Evolutionary conservation across 2,329 filamentous ascomycete genomes (phyloP), one percentile per base, ranked within the genome.

Genomic region (Sordariomycetes sp.): DNA sequence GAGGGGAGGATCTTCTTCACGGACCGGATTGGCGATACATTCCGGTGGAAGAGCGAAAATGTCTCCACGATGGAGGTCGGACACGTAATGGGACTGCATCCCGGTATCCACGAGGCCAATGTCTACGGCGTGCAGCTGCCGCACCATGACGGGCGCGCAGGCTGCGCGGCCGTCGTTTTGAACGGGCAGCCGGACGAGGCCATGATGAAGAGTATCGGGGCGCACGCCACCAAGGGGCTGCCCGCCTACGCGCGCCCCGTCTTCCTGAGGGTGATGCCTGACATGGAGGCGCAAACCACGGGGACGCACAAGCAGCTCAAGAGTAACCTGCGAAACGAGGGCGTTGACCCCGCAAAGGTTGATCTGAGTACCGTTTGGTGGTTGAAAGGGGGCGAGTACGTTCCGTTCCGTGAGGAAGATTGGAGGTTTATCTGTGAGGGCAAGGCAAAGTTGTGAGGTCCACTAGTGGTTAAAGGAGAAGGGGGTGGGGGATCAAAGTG

Each of bases 281-380:
- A 79, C 28, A 70, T 78, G 52, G 81, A 86, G 64, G 45, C 10
- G 5, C 5, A 22, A 8, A 77, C 82, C 1, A 95, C 90, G 4
- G 89, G 90, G 0, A 96, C 90, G 53, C 87, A 90, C 65, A 96
- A 96, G 76, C 88, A 95, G 72, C 86, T 91, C 71, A 96, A 96
- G 70, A 81, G 86, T 61, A 70, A 74, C 0, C 68, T 95, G 61
- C 76, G 89, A n/a, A 74, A 76, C 2, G 79, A 91, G 61, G 90
- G 90, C 0, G 87, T 92, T 0, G 80, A 89, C 64, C 87, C 86
- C 0, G 69, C 65, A 3, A 34, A 57, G 8, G 56, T 60, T 1
- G 68, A 68, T 42, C 62, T 63, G 3, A 79, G 81, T 25, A 67
- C 71, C 42, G 39, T 86, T 52, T 86, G 74, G 64, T 92, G 87